Conservation (phyloP, 2,329 filamentous ascomycete genomes). For the Trichothecium sympodiale region DNA sequence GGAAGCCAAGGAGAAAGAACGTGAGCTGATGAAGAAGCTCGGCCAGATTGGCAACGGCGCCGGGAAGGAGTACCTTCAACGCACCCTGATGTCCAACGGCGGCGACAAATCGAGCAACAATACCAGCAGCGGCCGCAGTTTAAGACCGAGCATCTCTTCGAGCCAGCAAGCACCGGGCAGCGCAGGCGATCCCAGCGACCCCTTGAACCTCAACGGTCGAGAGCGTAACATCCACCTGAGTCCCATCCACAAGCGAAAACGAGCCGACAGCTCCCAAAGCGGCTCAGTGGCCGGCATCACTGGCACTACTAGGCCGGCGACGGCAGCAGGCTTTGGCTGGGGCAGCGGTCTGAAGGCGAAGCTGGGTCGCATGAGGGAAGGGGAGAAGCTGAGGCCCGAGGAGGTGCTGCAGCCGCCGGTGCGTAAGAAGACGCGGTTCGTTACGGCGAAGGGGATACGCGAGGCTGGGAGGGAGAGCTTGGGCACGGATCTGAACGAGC, state of each 20-base stretch:
- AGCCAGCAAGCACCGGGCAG: conserved; percentile 5
- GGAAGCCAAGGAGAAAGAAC: conserved; percentile 58
- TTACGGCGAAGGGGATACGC: conserved; percentile 66
- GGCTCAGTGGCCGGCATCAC: conserved; percentile 13
- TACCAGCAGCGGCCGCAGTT: conserved; percentile 4
- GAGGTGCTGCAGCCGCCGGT: conserved; percentile 28
- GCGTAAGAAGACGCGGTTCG: conserved; percentile 67
- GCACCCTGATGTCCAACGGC: conserved; percentile 12
- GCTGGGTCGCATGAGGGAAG: conserved; percentile 50
- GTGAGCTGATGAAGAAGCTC: conserved; percentile 59
- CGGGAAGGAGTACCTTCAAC: conserved; percentile 60
- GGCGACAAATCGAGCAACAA: neutral
- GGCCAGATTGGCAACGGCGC: conserved; percentile 52
- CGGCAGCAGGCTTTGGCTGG: conserved; percentile 38
- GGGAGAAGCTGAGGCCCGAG: conserved; percentile 34
- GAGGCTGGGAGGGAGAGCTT: conserved; percentile 68
- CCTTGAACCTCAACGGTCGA: conserved; percentile 19
- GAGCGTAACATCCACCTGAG: conserved; percentile 42
- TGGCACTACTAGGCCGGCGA: conserved; percentile 10
- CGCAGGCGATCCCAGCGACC: conserved; percentile 1
- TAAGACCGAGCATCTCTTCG: neutral
- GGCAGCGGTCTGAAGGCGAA: conserved; percentile 43
- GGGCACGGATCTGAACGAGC: conserved; percentile 34
- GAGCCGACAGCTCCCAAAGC: conserved; percentile 35
- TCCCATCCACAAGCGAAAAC: conserved; percentile 47